A percentile compares a stretch with the other conserved stretches of the same genome.
phyloP scores from a whole-genome alignment of 495 filamentous ascomycete genomes.

The Eremomyces bilateralis region DNA sequence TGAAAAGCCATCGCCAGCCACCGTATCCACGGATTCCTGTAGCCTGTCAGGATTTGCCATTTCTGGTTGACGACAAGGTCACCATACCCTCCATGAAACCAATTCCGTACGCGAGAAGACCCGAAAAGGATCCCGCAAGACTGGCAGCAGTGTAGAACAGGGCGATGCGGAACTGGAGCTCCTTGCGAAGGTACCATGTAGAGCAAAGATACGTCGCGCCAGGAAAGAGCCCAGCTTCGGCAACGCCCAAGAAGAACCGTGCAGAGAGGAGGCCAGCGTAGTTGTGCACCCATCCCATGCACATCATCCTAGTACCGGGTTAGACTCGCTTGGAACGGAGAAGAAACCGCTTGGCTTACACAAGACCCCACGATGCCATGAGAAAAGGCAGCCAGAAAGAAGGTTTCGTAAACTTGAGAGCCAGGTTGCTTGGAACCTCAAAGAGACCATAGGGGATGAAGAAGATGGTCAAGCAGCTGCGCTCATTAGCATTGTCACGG shows the following conservation, averaged over 20 bases:
- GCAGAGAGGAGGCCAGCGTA: conserved; percentile 9
- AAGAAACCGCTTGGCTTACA: no score
- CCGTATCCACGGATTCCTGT: conserved; percentile 6
- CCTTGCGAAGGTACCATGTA: conserved; percentile 19
- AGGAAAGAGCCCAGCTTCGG: conserved; percentile 18
- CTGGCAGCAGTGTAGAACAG: conserved; percentile 15
- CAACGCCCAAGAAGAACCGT: conserved; percentile 11
- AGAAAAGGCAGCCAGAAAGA: conserved; percentile 7
- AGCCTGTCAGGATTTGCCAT: conserved; percentile 5
- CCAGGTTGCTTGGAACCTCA: conserved; percentile 14
- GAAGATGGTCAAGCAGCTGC: conserved; percentile 17
- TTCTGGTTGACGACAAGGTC: no score
- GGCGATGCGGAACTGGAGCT: conserved; percentile 19
- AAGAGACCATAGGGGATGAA: conserved; percentile 20
- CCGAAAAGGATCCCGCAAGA: conserved; percentile 18
- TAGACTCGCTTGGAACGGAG: no score
- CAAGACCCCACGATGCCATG: conserved; percentile 16
- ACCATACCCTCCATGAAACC: conserved; percentile 15
- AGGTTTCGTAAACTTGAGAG: conserved; percentile 10
- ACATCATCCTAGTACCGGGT: conserved; percentile 16
- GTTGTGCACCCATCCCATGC: conserved; percentile 13
- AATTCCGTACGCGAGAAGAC: conserved; percentile 13
- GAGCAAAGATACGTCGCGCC: conserved; percentile 27
- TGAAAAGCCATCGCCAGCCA: conserved; percentile 14
- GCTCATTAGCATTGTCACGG: no score